These are phyloP conservation scores for Hippophae tibetana DNA, from an alignment of 306 rosid genomes.

Conservation along the genomic window DNA sequence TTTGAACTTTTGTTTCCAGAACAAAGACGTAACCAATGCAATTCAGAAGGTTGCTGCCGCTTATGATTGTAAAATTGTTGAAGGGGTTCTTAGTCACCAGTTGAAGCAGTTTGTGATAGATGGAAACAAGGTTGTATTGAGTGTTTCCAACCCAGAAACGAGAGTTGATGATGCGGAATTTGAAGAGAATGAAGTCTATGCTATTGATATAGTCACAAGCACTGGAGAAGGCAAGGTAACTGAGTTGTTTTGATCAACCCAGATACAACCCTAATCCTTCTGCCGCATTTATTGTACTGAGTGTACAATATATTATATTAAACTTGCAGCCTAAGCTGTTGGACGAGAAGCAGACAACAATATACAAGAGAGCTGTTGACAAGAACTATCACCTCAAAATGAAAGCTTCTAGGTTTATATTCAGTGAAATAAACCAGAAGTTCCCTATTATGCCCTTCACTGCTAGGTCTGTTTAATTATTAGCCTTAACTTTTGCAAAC, in stretches of 20 bases:
- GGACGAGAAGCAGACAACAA: constrained; percentile 96
- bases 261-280: not conserved
- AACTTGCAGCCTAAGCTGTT: constrained; percentile 66
- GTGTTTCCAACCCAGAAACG: constrained; percentile 67
- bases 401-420: constrained; percentile 95
- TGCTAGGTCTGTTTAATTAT: constrained; percentile 45
- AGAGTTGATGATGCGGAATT: constrained; percentile 90
- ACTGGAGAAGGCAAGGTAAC: constrained; percentile 92
- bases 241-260: not conserved
- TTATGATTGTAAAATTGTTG: constrained; percentile 91
- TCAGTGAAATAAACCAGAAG: constrained; percentile 87
- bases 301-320: not conserved
- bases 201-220: constrained; percentile 83
- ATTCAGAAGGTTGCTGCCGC: constrained; percentile 95
- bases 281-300: not conserved
- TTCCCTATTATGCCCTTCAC: constrained; percentile 97
- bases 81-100: constrained; percentile 98
- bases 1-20: constrained; percentile 30
- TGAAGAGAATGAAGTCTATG: constrained; percentile 92
- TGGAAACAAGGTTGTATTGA: constrained; percentile 87
- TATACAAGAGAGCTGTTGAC: constrained; percentile 95
- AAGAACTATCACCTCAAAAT: constrained; percentile 83
- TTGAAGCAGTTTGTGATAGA: constrained; percentile 99
- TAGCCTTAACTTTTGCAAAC: not conserved
- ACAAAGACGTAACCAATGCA: constrained; percentile 89